Conservation (phyloP, 106 monocot species). For the Allium sativum region DNA sequence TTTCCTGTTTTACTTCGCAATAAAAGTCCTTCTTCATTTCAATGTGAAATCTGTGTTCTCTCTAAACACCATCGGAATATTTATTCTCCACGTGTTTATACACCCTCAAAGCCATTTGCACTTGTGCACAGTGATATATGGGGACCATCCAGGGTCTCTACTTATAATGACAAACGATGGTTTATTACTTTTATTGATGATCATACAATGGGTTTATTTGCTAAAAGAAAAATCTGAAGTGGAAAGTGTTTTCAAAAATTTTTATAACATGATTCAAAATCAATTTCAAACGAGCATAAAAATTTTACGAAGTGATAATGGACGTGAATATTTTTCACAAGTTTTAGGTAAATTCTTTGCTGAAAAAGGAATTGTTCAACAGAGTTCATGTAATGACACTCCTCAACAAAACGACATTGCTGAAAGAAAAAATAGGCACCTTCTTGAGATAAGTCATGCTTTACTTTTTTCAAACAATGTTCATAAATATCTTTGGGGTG, state of each 20-base stretch:
- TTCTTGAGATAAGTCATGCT: constrained; percentile 1
- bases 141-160: neutral
- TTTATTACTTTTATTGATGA: constrained; percentile 12
- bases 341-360: neutral
- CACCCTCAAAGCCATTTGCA: constrained; percentile 5
- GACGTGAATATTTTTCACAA: constrained; percentile 4
- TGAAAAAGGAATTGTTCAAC: constrained; percentile 3
- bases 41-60: constrained; percentile 3
- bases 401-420: constrained; percentile 9
- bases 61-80: neutral
- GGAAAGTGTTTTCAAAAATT: neutral
- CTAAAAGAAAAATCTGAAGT: neutral
- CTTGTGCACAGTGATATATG: neutral
- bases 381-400: constrained; percentile 3
- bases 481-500: constrained; percentile 6
- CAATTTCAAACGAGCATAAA: constrained; percentile 7
- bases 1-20: constrained; percentile 1
- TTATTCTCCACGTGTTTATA: neutral
- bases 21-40: neutral
- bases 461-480: constrained; percentile 4
- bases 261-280: constrained; percentile 4
- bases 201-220: constrained; percentile 1
- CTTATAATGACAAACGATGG: neutral
- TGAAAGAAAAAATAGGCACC: constrained; percentile 7
- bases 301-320: neutral